These are phyloP conservation scores for Reutealis trisperma DNA, from an alignment of 345 rosid genomes.

Conservation along the genomic window DNA sequence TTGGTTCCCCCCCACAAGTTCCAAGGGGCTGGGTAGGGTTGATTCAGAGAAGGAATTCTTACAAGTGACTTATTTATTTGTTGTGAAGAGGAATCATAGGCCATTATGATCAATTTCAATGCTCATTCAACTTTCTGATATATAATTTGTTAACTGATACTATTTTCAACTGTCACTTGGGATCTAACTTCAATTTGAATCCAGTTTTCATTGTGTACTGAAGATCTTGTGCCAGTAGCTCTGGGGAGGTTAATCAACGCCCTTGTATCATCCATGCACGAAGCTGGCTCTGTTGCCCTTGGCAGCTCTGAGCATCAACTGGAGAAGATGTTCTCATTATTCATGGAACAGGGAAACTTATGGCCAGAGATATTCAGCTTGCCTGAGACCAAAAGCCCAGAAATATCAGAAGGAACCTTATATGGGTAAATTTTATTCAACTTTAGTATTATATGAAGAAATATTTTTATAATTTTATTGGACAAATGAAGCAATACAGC, in stretches of 20 bases:
- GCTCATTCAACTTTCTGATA: background rate
- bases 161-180: background rate
- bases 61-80: background rate
- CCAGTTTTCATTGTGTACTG: slow-evolving; percentile 89
- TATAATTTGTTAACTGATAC: background rate
- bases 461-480: too few species aligned
- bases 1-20: too few species aligned
- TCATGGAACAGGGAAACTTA: slow-evolving; percentile 88
- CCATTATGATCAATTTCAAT: background rate
- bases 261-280: slow-evolving; percentile 60
- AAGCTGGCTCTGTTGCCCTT: slow-evolving; percentile 37
- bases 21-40: too few species aligned
- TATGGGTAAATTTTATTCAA: slow-evolving; percentile 53
- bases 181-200: slow-evolving; percentile 31
- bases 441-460: too few species aligned
- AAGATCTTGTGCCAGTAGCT: slow-evolving; percentile 88
- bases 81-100: background rate
- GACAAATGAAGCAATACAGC: too few species aligned
- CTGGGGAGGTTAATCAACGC: slow-evolving; percentile 83
- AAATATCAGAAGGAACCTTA: slow-evolving; percentile 72
- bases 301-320: slow-evolving; percentile 52
- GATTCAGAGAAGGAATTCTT: background rate
- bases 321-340: slow-evolving; percentile 84
- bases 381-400: slow-evolving; percentile 67
- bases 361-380: slow-evolving; percentile 85